Conservation (phyloP, 2,329 filamentous ascomycete genomes). For the Chaetoscypha palmicola region DNA sequence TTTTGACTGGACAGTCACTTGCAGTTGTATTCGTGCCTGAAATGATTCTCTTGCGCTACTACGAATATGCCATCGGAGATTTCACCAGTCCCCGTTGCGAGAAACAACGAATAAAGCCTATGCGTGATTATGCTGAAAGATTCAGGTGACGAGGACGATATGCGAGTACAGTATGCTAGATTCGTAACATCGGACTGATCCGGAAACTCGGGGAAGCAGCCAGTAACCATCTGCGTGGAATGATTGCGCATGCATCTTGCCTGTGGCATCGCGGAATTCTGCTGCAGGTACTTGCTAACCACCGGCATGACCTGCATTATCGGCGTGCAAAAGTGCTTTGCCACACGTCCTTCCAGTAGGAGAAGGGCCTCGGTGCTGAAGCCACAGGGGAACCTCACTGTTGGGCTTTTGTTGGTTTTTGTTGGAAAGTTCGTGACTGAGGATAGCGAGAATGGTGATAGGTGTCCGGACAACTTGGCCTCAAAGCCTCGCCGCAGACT, state of each 20-base stretch:
- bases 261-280: too few species aligned
- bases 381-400: too few species aligned
- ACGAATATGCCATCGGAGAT: neutral
- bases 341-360: neutral
- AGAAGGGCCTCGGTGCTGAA: too few species aligned
- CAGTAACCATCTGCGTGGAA: constrained; percentile 1
- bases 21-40: constrained; percentile 5
- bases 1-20: neutral
- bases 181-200: neutral
- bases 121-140: neutral
- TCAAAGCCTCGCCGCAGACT: neutral
- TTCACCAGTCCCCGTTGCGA: constrained; percentile 4
- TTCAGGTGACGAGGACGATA: neutral
- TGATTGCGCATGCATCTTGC: neutral
- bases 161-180: too few species aligned
- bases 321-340: neutral
- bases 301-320: too few species aligned
- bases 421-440: too few species aligned
- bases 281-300: too few species aligned
- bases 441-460: too few species aligned
- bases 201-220: neutral
- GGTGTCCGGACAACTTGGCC: too few species aligned
- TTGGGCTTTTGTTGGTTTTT: too few species aligned
- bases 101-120: neutral
- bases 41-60: neutral